Conservation (phyloP, 352 stramenopile species). For the Pythium insidiosum region DNA sequence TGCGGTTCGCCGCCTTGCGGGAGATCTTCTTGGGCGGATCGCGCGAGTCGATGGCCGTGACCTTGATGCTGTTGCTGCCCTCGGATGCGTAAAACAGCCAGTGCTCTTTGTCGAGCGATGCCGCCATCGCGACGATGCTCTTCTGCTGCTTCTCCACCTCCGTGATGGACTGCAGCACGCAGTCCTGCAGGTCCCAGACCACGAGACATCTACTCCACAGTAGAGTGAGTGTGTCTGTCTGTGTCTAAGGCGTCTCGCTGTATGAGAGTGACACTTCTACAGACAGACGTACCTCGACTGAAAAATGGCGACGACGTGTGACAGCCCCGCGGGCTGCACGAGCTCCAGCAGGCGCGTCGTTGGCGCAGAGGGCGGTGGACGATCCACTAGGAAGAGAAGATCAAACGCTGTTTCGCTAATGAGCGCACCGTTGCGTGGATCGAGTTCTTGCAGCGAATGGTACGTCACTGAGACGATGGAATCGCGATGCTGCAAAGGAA, state of each 20-base stretch:
- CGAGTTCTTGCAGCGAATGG: conserved; percentile 53
- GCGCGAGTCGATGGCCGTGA: conserved; percentile 32
- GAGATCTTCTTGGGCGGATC: conserved; percentile 63
- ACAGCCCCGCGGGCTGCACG: conserved; percentile 29
- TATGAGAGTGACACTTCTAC: not conserved
- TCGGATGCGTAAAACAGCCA: conserved; percentile 73
- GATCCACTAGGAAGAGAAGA: conserved; percentile 19
- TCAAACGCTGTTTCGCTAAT: conserved; percentile 63
- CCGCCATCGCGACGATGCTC: conserved; percentile 39
- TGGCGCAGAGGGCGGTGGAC: not conserved
- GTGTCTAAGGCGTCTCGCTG: not conserved
- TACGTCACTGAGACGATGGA: conserved; percentile 41
- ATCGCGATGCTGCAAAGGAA: conserved; percentile 1
- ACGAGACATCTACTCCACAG: conserved; percentile 24
- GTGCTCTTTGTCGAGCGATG: conserved; percentile 40
- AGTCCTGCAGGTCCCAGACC: conserved; percentile 59
- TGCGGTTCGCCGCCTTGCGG: conserved; percentile 56
- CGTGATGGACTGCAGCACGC: conserved; percentile 45
- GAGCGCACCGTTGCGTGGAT: conserved; percentile 38
- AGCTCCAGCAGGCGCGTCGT: conserved; percentile 33
- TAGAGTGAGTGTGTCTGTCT: too few species aligned
- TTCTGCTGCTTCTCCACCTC: conserved; percentile 63
- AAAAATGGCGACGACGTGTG: conserved; percentile 45
- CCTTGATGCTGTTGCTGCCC: conserved; percentile 60
- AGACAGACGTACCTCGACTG: conserved; percentile 24